These are phyloP conservation scores for Ogataea methylovora DNA, from an alignment of 805 yeast species.

Conservation along the genomic window DNA sequence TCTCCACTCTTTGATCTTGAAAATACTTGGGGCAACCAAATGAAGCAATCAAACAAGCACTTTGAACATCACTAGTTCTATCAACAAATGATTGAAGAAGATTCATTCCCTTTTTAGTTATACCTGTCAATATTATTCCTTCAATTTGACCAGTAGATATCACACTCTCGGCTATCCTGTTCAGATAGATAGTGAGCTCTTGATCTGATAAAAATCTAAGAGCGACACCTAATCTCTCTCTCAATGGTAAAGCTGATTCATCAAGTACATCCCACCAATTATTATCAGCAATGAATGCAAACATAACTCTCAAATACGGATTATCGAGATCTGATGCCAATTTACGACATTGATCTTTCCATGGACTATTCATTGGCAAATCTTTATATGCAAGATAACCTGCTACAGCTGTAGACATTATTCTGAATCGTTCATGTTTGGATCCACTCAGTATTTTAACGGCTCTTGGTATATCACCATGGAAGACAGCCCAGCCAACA, in stretches of 20 bases:
- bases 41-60: slow-evolving; percentile 75
- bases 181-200: slow-evolving; percentile 66
- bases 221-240: slow-evolving; percentile 89
- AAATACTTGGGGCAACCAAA: slow-evolving; percentile 84
- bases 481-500: slow-evolving; percentile 96
- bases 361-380: slow-evolving; percentile 56
- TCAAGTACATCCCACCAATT: slow-evolving; percentile 96
- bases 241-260: slow-evolving; percentile 78
- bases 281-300: slow-evolving; percentile 88
- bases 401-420: slow-evolving; percentile 91
- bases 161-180: slow-evolving; percentile 62
- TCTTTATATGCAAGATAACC: slow-evolving; percentile 67
- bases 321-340: slow-evolving; percentile 84
- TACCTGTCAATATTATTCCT: slow-evolving; percentile 87
- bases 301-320: slow-evolving; percentile 85
- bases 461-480: slow-evolving; percentile 78
- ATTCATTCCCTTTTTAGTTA: slow-evolving; percentile 77
- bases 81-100: slow-evolving; percentile 82
- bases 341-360: slow-evolving; percentile 90
- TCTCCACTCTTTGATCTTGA: slow-evolving; percentile 59
- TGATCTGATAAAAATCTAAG: slow-evolving; percentile 75
- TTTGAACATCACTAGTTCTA: slow-evolving; percentile 84
- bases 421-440: slow-evolving; percentile 56
- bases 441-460: slow-evolving; percentile 73
- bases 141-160: slow-evolving; percentile 79